Evolutionary conservation across 768 basidiomycete species (phyloP), one percentile per base, ranked within the genome.

Genomic region (Pleurotus platypus): DNA sequence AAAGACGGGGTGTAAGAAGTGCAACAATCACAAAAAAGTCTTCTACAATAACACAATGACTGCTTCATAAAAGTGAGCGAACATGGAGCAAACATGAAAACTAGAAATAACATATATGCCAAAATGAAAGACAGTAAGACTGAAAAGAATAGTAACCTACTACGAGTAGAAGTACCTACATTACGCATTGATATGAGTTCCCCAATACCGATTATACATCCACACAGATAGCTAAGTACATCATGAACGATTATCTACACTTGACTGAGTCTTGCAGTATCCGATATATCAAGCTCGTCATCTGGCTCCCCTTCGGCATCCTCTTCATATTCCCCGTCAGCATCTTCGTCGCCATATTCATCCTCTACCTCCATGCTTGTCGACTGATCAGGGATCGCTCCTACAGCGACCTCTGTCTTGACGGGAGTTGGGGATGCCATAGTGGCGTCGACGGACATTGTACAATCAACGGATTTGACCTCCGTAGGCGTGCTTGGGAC

Each of bases 261-360:
- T 49, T 35, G 8, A 57, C 37, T 54, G 59, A 58, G 58, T 58
- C 53, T 46, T 58, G 62, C 42, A 43, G 46, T 57, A 53, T 46
- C 46, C 63, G 61, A 43, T 60, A 60, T 69, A 57, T 66, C 68
- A 43, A 53, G 55, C 57, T 72, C 72, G 42, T 70, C 72, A 55
- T 75, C 72, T 67, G 68, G 56, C 46, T 75, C 75, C 49, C 74
- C 74, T 46, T 78, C 74, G 16, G 72, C 74, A 46, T 74, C 76
- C 60, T 80, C 77, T 51, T 76, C 74, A 63, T 67, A 79, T 56
- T 67, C 75, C 11, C 67, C 70, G 35, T 70, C 71, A 35, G 64
- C 72, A 53, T 78, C 80, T 40, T 72, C 73, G 55, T 82, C 79
- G 4, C 72, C 67, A 45, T 61, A 62, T 27, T 68, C 69, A 62